A percentile compares a stretch with the other conserved stretches of the same genome.
phyloP scores from a whole-genome alignment of 2,329 filamentous ascomycete species.

The Xylaria sp. region DNA sequence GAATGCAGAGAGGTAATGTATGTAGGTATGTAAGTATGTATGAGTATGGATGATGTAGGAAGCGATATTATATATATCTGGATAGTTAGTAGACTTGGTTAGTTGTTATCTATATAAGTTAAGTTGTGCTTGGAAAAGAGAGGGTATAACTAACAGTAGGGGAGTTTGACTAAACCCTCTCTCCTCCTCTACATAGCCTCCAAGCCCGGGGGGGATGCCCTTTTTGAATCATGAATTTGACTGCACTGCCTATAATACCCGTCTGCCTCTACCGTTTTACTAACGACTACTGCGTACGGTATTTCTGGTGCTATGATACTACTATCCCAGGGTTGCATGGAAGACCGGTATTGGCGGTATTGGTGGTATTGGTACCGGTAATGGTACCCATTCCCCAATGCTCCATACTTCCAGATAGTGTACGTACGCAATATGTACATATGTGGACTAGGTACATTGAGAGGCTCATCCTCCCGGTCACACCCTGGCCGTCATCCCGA shows the following conservation, averaged over 20 bases:
- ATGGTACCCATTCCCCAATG: background rate
- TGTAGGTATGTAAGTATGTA: no score
- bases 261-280: conserved; percentile 6
- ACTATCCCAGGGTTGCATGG: conserved; percentile 5
- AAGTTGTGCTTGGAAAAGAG: background rate
- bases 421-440: background rate
- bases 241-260: no score
- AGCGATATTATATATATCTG: background rate
- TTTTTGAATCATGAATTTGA: conserved; percentile 23
- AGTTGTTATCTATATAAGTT: no score
- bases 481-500: background rate
- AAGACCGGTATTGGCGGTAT: background rate
- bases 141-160: background rate
- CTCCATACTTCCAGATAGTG: background rate
- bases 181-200: conserved; percentile 11
- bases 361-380: background rate
- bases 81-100: background rate
- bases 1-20: conserved; percentile 7
- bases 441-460: background rate
- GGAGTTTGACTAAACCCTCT: conserved; percentile 17
- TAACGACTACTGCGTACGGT: no score
- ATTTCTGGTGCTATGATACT: background rate
- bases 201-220: conserved; percentile 15
- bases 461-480: background rate
- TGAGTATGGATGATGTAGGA: background rate